Evolutionary conservation across 495 filamentous ascomycete genomes (phyloP), one percentile per base, ranked within the genome.

Genomic region (Hyaloscypha hepaticicola): DNA sequence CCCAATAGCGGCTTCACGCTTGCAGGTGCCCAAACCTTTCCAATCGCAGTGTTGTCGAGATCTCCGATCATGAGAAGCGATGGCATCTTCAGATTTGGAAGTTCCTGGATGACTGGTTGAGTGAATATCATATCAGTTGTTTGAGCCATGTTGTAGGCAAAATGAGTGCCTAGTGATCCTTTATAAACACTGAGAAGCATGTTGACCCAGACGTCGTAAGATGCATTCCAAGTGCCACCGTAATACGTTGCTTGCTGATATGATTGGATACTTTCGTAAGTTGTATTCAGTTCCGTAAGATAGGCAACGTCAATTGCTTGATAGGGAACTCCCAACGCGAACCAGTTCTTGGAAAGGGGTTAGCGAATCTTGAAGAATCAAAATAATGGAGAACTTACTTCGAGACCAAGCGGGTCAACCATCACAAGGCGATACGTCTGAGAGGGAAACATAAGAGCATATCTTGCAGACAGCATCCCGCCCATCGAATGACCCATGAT

Each of bases 191-290:
- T 72, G n/a, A 70, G 69, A 14, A 82, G 70, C 79, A 82, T 80
- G 22, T 74, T 72, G 9, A 79, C 78, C 78, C 78, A 80, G 24
- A 75, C 69, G 55, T 80, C 76, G 66, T 80, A 80, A 0, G 68
- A 49, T 11, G 66, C 56, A 0, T 69, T 48, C 79, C 77, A 80
- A 0, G 64, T 57, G 21, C 75, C 75, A 0, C 65, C 70, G 53
- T 82, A 82, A 63, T 82, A 82, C 0, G 76, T 78, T 26, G 66
- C 24, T 64, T 80, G 78, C 66, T 80, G 72, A 65, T 82, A 82
- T 2, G 41, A 70, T 28, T 70, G 66, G 60, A 82, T 77, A 8
- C 70, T 69, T 0, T 65, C 58, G 66, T 78, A 80, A 22, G 65
- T 80, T 22, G 65, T 76, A 29, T 66, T 53, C 12, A 61, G 48